Evolutionary conservation across 768 basidiomycete genomes (phyloP).

Genomic region (Russula sp.): DNA sequence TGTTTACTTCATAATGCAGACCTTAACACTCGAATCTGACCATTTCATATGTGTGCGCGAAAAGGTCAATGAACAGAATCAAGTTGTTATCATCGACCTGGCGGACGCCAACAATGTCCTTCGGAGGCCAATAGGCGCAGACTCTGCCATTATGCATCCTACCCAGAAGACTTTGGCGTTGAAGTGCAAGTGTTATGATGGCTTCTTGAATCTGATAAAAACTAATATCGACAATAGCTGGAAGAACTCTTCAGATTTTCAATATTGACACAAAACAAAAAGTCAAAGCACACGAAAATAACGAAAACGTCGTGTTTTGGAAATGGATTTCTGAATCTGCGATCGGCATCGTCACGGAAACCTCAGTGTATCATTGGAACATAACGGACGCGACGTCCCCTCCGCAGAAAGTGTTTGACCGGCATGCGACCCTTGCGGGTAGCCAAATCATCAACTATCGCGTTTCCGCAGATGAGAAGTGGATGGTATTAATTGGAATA

Average conservation of each 20-base stretch:
- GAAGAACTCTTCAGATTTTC: slow-evolving; percentile 93
- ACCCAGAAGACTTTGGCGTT: slow-evolving; percentile 94
- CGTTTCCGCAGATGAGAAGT: slow-evolving; percentile 86
- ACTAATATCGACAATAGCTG: slow-evolving; percentile 47
- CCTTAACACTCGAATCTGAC: slow-evolving; percentile 93
- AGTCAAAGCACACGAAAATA: slow-evolving; percentile 91
- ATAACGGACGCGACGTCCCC: slow-evolving; percentile 66
- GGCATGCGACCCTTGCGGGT: slow-evolving; percentile 88
- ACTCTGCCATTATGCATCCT: slow-evolving; percentile 98
- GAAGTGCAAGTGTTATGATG: slow-evolving; percentile 54
- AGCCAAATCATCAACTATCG: slow-evolving; percentile 99
- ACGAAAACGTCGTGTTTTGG: slow-evolving; percentile 96
- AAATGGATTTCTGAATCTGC: slow-evolving; percentile 93
- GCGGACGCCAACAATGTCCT: slow-evolving; percentile 96
- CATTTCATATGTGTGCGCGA: slow-evolving; percentile 98
- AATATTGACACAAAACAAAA: slow-evolving; percentile 98
- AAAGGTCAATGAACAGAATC: slow-evolving; percentile 90
- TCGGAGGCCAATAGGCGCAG: slow-evolving; percentile 93
- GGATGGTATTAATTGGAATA: slow-evolving; percentile 96
- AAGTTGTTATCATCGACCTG: slow-evolving; percentile 98
- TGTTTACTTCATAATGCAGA: slow-evolving; percentile 38
- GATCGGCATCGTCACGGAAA: slow-evolving; percentile 93
- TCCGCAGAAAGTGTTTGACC: slow-evolving; percentile 92
- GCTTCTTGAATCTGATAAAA: neutral
- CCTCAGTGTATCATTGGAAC: slow-evolving; percentile 90